These are phyloP conservation scores for Jatropha multifida DNA, from an alignment of 441 rosid genomes.

Conservation along the genomic window DNA sequence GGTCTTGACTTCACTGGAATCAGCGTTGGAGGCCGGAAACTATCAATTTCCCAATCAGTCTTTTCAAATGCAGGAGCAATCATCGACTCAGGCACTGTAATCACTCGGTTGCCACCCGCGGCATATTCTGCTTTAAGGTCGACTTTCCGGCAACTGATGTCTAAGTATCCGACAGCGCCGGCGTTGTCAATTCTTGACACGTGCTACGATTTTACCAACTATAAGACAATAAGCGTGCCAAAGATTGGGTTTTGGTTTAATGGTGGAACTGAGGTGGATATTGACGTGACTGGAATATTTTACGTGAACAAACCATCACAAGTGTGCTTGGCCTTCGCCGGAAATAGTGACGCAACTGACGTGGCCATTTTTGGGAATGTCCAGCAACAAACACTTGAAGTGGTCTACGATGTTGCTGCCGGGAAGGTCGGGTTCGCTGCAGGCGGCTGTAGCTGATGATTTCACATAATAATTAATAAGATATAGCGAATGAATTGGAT, in stretches of 20 bases:
- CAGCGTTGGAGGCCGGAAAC: slow-evolving; percentile 36
- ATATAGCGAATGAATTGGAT: background rate
- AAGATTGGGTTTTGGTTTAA: slow-evolving; percentile 46
- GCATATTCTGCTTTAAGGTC: slow-evolving; percentile 51
- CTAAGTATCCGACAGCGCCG: slow-evolving; percentile 48
- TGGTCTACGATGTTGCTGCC: slow-evolving; percentile 60
- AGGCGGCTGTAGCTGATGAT: slow-evolving; percentile 48
- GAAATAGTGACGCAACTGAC: slow-evolving; percentile 47
- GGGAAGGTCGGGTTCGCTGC: slow-evolving; percentile 70
- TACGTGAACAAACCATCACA: slow-evolving; percentile 38
- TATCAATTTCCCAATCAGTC: slow-evolving; percentile 43
- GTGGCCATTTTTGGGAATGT: slow-evolving; percentile 65
- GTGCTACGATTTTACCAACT: slow-evolving; percentile 64
- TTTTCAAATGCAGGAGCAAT: slow-evolving; percentile 55
- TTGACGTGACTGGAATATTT: slow-evolving; percentile 45
- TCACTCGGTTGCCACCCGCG: slow-evolving; percentile 41
- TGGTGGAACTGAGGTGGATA: slow-evolving; percentile 44
- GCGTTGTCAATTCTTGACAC: slow-evolving; percentile 69
- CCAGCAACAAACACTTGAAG: slow-evolving; percentile 72
- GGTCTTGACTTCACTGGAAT: slow-evolving; percentile 49
- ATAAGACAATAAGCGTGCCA: slow-evolving; percentile 39
- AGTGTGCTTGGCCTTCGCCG: slow-evolving; percentile 80
- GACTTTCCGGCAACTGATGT: slow-evolving; percentile 52
- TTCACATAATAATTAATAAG: background rate
- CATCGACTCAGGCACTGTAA: slow-evolving; percentile 66